Conservation (phyloP, 805 yeast species). For the Saccharomycopsis selenospora region DNA sequence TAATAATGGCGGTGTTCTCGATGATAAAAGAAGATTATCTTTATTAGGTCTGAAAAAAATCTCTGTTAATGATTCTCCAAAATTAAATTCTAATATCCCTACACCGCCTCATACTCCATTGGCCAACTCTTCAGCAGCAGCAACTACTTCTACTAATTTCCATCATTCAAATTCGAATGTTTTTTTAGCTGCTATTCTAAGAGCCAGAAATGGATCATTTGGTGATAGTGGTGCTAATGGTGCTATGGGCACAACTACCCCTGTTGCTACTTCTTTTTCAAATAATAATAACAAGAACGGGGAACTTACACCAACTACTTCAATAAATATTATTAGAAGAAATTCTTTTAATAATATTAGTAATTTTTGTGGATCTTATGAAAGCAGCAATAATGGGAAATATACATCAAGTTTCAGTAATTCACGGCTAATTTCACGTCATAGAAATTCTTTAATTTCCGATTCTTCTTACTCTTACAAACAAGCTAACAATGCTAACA, state of each 20-base stretch:
- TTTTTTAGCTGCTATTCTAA: constrained; percentile 12
- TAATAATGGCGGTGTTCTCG: not conserved
- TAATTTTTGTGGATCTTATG: not conserved
- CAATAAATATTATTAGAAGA: constrained; percentile 1
- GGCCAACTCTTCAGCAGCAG: not conserved
- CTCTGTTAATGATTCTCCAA: not conserved
- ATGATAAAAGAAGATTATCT: not conserved
- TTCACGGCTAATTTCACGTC: not conserved
- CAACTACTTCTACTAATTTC: constrained; percentile 1
- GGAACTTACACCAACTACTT: not conserved
- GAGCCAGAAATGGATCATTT: constrained; percentile 13
- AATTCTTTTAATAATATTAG: not conserved
- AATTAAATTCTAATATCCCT: constrained; percentile 2
- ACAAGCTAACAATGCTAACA: not conserved
- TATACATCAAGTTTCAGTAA: not conserved
- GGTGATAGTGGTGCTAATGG: not conserved
- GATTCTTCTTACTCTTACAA: not conserved
- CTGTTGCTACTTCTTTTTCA: not conserved
- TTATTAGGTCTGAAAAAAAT: not conserved
- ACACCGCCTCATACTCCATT: constrained; percentile 9
- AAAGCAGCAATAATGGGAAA: constrained; percentile 1
- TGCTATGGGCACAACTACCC: not conserved
- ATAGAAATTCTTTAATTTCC: not conserved
- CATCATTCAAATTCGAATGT: constrained; percentile 14
- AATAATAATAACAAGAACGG: not conserved